Conservation (phyloP, 2,329 filamentous ascomycete genomes). For the Hawksworthiomyces lignivorus region DNA sequence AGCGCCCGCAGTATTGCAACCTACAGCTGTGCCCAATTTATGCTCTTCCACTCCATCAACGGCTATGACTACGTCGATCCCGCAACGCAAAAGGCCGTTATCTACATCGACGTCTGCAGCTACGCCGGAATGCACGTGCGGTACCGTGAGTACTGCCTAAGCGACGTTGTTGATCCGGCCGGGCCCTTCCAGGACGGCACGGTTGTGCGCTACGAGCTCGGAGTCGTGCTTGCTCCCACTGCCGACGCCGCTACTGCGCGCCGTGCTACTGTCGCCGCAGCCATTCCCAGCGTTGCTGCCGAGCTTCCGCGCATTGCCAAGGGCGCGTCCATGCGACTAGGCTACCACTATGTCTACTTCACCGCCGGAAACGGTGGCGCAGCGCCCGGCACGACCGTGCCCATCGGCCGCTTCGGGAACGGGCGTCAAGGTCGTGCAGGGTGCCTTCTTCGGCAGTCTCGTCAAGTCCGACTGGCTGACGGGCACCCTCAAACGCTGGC, state of each 20-base stretch:
- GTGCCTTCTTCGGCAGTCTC: conserved; percentile 12
- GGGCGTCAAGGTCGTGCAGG: background rate
- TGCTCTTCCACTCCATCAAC: conserved; percentile 16
- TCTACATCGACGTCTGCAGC: conserved; percentile 16
- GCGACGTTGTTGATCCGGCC: too few relatives aligned
- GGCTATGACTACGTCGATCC: conserved; percentile 14
- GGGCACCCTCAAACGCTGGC: conserved; percentile 13
- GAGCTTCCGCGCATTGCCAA: conserved; percentile 17
- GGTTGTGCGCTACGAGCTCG: too few relatives aligned
- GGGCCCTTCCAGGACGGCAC: too few relatives aligned
- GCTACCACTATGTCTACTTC: conserved; percentile 16
- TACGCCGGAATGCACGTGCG: conserved; percentile 9
- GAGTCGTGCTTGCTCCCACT: too few relatives aligned
- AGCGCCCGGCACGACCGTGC: conserved; percentile 13
- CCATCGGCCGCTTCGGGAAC: conserved; percentile 10
- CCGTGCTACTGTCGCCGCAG: conserved; percentile 10
- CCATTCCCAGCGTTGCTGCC: conserved; percentile 11
- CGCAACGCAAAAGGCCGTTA: conserved; percentile 6
- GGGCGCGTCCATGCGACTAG: conserved; percentile 8
- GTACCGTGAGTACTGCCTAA: conserved; percentile 24
- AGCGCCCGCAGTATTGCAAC: too few relatives aligned
- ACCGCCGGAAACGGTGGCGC: conserved; percentile 11
- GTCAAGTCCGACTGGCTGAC: conserved; percentile 16
- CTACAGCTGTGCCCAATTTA: conserved; percentile 12
- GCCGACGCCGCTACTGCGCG: too few relatives aligned